Evolutionary conservation across 176 grass and related monocot species (phyloP).

Genomic region (Avena eriantha): DNA sequence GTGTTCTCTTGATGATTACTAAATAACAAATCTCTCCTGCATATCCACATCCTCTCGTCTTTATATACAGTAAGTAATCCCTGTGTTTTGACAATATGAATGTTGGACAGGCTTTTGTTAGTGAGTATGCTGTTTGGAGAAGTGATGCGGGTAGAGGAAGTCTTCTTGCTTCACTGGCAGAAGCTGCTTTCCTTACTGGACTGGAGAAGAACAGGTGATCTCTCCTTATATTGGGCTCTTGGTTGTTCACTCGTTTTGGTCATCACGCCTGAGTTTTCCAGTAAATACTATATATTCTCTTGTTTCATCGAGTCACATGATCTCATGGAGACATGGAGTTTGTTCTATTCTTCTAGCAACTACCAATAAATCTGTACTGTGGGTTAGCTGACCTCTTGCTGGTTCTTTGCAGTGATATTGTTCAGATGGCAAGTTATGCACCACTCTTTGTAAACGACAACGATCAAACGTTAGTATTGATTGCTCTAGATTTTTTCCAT

Average conservation of each 20-base stretch:
- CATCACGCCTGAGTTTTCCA: neutral
- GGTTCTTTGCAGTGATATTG: conserved; percentile 68
- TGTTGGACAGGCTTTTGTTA: conserved; percentile 75
- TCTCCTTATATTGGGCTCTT: neutral
- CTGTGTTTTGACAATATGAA: conserved; percentile 5
- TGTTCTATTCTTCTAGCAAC: conserved; percentile 11
- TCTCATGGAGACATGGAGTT: neutral
- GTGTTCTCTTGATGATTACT: neutral
- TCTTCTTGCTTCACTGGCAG: conserved; percentile 79
- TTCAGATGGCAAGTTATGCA: conserved; percentile 86
- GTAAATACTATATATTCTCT: neutral
- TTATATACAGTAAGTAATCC: neutral
- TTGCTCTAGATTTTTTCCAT: neutral
- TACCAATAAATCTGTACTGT: neutral
- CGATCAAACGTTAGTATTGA: conserved; percentile 54
- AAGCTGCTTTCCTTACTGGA: conserved; percentile 87
- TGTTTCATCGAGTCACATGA: neutral
- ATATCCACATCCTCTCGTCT: neutral
- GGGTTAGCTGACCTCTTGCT: conserved; percentile 19
- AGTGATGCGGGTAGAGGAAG: conserved; percentile 76
- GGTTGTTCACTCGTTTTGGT: neutral
- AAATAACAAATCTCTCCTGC: neutral
- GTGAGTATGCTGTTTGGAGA: conserved; percentile 76
- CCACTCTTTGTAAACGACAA: conserved; percentile 81
- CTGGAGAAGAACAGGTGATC: conserved; percentile 83